phyloP scores from a whole-genome alignment of 306 rosid genomes.

The Ormosia semicastrata region DNA sequence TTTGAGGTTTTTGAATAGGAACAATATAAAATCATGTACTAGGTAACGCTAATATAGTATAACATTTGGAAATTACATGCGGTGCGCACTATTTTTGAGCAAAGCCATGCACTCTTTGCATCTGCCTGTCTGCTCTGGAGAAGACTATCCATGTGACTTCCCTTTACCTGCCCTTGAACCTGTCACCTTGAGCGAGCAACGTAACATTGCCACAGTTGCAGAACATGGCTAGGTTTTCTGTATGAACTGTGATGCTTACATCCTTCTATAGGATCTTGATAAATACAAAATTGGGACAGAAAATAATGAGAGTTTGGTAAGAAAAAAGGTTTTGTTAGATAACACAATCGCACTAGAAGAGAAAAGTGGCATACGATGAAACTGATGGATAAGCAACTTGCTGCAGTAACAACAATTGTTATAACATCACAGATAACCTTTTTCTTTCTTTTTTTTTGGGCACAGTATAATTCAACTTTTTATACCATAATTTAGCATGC shows the following conservation, averaged over 20 bases:
- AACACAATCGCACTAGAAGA: neutral
- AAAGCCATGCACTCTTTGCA: neutral
- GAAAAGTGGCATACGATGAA: neutral
- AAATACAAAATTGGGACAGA: neutral
- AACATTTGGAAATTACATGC: neutral
- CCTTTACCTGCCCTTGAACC: slow-evolving; percentile 18
- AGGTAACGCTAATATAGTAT: neutral
- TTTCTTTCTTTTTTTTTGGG: neutral
- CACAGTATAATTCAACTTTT: neutral
- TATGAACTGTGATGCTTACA: neutral
- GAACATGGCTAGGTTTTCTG: slow-evolving; percentile 17
- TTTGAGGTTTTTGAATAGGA: neutral
- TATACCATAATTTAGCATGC: slow-evolving; percentile 22
- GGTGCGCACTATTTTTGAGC: neutral
- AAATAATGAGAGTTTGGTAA: neutral
- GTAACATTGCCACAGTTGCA: slow-evolving; percentile 17
- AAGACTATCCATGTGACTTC: slow-evolving; percentile 27
- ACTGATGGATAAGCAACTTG: neutral
- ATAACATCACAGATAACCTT: neutral
- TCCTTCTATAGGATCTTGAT: neutral
- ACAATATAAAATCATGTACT: neutral
- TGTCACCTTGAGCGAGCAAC: neutral
- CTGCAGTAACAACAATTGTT: neutral
- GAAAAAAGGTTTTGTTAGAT: neutral
- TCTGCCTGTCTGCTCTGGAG: slow-evolving; percentile 19